These are phyloP conservation scores for Fonsecaea monophora DNA, from an alignment of 2,329 filamentous ascomycete species.

Conservation along the genomic window DNA sequence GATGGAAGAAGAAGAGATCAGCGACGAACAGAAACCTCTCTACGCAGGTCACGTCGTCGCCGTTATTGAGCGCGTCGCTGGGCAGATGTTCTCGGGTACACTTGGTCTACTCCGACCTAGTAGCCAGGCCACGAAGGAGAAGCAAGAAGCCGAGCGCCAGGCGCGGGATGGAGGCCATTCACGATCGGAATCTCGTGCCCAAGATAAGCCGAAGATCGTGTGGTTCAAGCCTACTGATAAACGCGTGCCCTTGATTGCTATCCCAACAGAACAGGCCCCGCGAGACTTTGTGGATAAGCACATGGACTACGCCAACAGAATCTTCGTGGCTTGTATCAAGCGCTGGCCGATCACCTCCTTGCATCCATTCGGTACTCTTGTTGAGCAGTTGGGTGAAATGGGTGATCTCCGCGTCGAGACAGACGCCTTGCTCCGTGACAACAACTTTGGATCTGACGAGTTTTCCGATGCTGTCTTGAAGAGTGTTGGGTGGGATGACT, in stretches of 20 bases:
- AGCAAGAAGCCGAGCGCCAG: constrained; percentile 94
- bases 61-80: constrained; percentile 93
- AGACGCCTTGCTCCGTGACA: constrained; percentile 93
- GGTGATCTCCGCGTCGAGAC: constrained; percentile 97
- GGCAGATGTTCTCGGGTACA: constrained; percentile 98
- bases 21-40: constrained; percentile 94
- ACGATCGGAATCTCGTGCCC: constrained; percentile 77
- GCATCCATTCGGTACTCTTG: constrained; percentile 95
- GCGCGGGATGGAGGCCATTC: constrained; percentile 81
- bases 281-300: constrained; percentile 98
- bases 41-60: constrained; percentile 97
- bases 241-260: constrained; percentile 95
- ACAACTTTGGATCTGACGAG: constrained; percentile 97
- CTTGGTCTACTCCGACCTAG: constrained; percentile 92
- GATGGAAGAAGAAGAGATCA: constrained; percentile 98
- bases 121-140: constrained; percentile 98
- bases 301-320: constrained; percentile 94
- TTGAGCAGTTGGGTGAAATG: constrained; percentile 96
- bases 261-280: constrained; percentile 96
- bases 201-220: constrained; percentile 99
- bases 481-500: constrained; percentile 90
- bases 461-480: constrained; percentile 96
- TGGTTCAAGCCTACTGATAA: constrained; percentile 99
- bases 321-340: constrained; percentile 99
- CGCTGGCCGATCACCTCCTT: constrained; percentile 99